Evolutionary conservation across 164 flowering plant species (phyloP), one percentile per base, ranked within the genome.

Genomic region (Taxillus chinensis): DNA sequence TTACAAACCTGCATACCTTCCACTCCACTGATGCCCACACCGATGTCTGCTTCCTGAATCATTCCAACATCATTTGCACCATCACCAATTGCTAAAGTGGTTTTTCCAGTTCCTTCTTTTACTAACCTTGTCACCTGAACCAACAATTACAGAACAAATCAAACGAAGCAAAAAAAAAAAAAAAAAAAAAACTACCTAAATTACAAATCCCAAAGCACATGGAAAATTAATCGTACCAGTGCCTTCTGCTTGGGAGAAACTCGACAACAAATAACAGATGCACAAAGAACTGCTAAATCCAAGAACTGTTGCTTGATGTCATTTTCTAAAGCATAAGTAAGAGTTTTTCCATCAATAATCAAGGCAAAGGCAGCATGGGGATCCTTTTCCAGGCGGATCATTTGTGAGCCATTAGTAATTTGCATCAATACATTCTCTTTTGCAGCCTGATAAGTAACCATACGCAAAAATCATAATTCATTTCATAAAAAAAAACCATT

Each of bases 171-270:
- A 7, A 7, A 45, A 45, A 45, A 45, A 7, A 11, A 45, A n/a
- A n/a, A 1, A 7, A 7, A 45, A 45, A 45, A 45, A 7, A 11
- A 45, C 9, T 45, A 7, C 7, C 48, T 45, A 11, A 45, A 45
- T 27, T 27, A 27, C 27, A 27, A 27, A 27, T 27, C 27, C 27
- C 27, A 27, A 27, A 48, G 51, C 39, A 45, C 40, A 45, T 45
- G 11, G 11, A 45, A 45, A 56, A 8, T n/a, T 27, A 13, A 8
- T 45, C 79, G 4, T 78, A 86, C 92, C 84, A 81, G 64, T 6
- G 92, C 92, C 45, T 86, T 84, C 71, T 86, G 92, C 58, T 86
- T 86, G 5, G 92, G 89, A 45, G 92, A 86, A 1, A 83, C 85
- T 0, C 87, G 79, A 52, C 89, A 84, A 73, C 89, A 86, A 70